Conservation (phyloP, 1,284 basidiomycete genomes). For the Cryptococcus sp. region DNA sequence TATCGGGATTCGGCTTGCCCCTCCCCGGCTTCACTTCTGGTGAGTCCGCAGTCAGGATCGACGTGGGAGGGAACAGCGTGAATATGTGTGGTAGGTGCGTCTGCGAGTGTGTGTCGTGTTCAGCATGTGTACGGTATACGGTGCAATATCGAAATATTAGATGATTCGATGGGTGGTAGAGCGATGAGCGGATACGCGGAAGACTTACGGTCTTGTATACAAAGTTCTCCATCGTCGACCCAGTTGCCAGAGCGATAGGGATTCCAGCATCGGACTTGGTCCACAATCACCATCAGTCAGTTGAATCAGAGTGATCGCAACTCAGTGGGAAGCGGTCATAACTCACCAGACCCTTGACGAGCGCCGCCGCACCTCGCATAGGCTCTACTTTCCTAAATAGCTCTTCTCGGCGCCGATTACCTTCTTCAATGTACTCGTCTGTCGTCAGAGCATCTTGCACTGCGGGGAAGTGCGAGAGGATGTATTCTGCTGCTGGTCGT, state of each 20-base stretch:
- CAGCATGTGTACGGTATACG: not conserved
- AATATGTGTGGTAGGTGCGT: conserved; percentile 53
- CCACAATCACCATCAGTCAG: not conserved
- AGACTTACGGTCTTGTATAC: conserved; percentile 47
- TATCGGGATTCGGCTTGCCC: conserved; percentile 51
- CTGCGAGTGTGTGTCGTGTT: conserved; percentile 14
- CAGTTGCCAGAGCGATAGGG: conserved; percentile 53
- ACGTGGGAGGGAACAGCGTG: conserved; percentile 42
- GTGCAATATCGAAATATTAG: not conserved
- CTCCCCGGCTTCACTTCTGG: conserved; percentile 47
- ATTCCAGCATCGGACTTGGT: conserved; percentile 44
- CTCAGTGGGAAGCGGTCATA: not conserved
- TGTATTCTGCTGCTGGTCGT: conserved; percentile 42
- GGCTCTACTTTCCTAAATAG: conserved; percentile 47
- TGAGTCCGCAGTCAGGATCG: conserved; percentile 50
- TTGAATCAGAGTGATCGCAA: not conserved
- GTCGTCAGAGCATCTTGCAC: conserved; percentile 45
- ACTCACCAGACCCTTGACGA: conserved; percentile 49
- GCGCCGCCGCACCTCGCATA: conserved; percentile 48
- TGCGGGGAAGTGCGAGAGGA: conserved; percentile 46
- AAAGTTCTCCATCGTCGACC: conserved; percentile 42
- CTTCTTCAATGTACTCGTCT: conserved; percentile 48
- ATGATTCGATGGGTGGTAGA: not conserved
- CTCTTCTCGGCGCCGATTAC: conserved; percentile 45
- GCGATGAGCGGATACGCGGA: too few species aligned